Evolutionary conservation across 2,329 filamentous ascomycete genomes (phyloP).

Genomic region (Colletotrichum lentis): DNA sequence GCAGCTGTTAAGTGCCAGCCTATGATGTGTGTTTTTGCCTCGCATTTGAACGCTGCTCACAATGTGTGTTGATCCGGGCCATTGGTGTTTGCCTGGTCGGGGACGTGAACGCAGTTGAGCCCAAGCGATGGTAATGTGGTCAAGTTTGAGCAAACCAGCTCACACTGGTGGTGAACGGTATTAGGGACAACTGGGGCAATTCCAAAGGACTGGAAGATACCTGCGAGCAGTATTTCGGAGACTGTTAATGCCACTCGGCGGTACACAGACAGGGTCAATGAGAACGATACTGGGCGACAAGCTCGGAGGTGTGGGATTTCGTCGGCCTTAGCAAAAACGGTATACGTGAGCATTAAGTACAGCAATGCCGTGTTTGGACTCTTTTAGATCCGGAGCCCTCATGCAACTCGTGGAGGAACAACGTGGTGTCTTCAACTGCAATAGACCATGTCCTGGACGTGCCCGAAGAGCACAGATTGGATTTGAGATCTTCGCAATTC

Average conservation of each 20-base stretch:
- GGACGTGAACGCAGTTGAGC: not conserved
- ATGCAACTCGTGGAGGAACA: slow-evolving; percentile 18
- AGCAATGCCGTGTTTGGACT: not conserved
- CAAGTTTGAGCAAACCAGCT: not conserved
- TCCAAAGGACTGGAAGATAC: not conserved
- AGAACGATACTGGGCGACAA: not conserved
- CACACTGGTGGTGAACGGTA: not conserved
- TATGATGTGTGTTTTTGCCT: slow-evolving; percentile 28
- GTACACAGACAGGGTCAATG: not conserved
- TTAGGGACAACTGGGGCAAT: not conserved
- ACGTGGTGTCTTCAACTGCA: slow-evolving; percentile 11
- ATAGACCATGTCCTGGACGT: not conserved
- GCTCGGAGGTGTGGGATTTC: not conserved
- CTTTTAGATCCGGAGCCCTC: slow-evolving; percentile 2
- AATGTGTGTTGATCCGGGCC: not conserved
- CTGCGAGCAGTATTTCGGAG: not conserved
- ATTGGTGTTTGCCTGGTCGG: not conserved
- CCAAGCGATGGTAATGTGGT: not conserved
- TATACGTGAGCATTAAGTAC: not conserved
- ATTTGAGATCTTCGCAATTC: too few relatives aligned
- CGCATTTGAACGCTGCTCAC: not conserved
- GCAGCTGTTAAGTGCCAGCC: slow-evolving; percentile 34
- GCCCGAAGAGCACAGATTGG: not conserved
- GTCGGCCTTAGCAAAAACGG: not conserved
- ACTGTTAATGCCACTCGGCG: not conserved